Conservation (phyloP, 768 basidiomycete species). For the Auricularia heimuer region DNA sequence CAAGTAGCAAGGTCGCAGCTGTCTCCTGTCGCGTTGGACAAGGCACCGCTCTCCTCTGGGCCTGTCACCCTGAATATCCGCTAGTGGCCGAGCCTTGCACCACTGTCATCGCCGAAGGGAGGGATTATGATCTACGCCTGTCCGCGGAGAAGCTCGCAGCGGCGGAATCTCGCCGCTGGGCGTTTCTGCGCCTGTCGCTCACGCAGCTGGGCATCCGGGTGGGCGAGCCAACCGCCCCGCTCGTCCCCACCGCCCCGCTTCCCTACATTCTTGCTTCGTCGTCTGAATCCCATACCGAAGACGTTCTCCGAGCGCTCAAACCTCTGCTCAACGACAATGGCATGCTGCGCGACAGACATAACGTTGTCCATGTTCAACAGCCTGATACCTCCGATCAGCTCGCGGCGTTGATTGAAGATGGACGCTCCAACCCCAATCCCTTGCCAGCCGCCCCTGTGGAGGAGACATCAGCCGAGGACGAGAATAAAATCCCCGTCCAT, state of each 20-base stretch:
- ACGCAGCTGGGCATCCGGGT: constrained; percentile 30
- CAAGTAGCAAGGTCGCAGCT: constrained; percentile 22
- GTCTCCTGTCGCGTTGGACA: constrained; percentile 30
- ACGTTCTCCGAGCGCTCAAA: not conserved
- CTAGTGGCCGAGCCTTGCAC: constrained; percentile 27
- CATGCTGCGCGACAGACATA: not conserved
- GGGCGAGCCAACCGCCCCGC: not conserved
- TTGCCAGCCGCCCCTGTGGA: not conserved
- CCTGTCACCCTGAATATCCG: constrained; percentile 49
- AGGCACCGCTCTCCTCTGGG: constrained; percentile 49
- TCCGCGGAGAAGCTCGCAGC: constrained; percentile 8
- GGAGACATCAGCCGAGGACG: not conserved
- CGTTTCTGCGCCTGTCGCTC: constrained; percentile 28
- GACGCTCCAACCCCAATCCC: not conserved
- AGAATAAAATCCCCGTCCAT: not conserved
- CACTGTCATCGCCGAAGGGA: constrained; percentile 10
- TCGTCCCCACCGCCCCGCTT: not conserved
- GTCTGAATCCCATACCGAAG: not conserved
- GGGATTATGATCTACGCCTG: constrained; percentile 11
- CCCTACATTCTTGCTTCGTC: not conserved
- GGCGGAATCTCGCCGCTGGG: constrained; percentile 21
- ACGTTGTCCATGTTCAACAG: not conserved
- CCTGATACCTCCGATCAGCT: not conserved
- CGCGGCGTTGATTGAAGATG: not conserved
- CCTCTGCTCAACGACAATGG: not conserved